These are phyloP conservation scores for Mycena floridula DNA, from an alignment of 768 basidiomycete genomes.

Conservation along the genomic window DNA sequence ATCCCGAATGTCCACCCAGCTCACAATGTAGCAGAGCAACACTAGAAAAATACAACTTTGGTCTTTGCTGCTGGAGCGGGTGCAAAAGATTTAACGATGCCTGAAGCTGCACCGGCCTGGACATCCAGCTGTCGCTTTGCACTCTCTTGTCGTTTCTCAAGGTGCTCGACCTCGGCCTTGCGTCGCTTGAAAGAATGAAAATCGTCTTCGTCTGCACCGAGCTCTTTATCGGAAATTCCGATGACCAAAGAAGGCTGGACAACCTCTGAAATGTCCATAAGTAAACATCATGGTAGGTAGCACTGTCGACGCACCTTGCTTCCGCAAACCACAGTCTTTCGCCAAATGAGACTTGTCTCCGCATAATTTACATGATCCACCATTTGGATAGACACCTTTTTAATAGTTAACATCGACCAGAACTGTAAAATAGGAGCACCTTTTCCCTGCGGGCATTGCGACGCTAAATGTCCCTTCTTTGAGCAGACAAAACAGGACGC, in stretches of 20 bases:
- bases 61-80: constrained; percentile 24
- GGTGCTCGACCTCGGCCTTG: constrained; percentile 51
- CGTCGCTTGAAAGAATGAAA: constrained; percentile 77
- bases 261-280: constrained; percentile 23
- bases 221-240: constrained; percentile 41
- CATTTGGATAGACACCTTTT: constrained; percentile 85
- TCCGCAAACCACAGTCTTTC: constrained; percentile 69
- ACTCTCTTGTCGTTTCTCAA: constrained; percentile 46
- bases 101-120: constrained; percentile 37
- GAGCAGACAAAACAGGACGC: constrained; percentile 92
- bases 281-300: not conserved
- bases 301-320: constrained; percentile 36
- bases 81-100: constrained; percentile 26
- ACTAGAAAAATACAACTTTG: constrained; percentile 49
- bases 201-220: constrained; percentile 92
- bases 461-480: constrained; percentile 78
- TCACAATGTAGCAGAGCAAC: too few relatives aligned
- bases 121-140: constrained; percentile 34
- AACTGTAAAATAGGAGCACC: too few relatives aligned
- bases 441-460: constrained; percentile 72
- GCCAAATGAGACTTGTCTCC: constrained; percentile 81
- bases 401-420: too few relatives aligned
- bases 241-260: constrained; percentile 29
- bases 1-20: too few relatives aligned
- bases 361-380: constrained; percentile 87